A percentile compares a stretch with the other conserved stretches of the same genome.
phyloP scores from a whole-genome alignment of 768 basidiomycete species.

The Tubosaeta sp. region DNA sequence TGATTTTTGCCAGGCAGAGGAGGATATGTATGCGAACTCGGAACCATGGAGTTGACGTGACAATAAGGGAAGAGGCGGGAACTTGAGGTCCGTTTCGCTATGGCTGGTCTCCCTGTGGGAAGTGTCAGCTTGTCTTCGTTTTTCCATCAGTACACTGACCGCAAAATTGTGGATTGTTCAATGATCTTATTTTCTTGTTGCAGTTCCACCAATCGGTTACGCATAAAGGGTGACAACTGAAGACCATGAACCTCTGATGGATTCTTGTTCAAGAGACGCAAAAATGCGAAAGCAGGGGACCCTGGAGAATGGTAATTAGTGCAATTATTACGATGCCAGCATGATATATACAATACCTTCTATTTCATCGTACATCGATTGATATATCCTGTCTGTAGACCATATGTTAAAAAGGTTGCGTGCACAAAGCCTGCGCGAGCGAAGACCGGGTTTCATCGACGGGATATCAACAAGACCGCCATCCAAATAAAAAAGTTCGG shows the following conservation, averaged over 20 bases:
- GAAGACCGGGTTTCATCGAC: conserved; percentile 42
- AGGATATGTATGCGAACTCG: conserved; percentile 56
- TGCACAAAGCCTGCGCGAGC: conserved; percentile 52
- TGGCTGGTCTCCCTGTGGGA: conserved; percentile 18
- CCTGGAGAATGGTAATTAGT: conserved; percentile 32
- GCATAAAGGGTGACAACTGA: conserved; percentile 57
- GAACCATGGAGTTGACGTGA: conserved; percentile 39
- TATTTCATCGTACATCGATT: conserved; percentile 54
- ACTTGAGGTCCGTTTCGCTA: conserved; percentile 16
- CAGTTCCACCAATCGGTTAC: conserved; percentile 46
- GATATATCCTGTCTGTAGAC: conserved; percentile 76
- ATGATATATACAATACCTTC: conserved; percentile 41
- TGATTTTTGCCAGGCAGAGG: conserved; percentile 62
- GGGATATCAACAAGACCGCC: conserved; percentile 71
- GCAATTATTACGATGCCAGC: neutral
- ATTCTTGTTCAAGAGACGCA: conserved; percentile 60
- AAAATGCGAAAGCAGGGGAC: conserved; percentile 66
- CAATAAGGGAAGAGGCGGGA: conserved; percentile 11
- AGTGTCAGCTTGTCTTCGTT: conserved; percentile 5
- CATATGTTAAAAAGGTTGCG: conserved; percentile 84
- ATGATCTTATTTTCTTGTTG: conserved; percentile 39
- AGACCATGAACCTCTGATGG: conserved; percentile 63
- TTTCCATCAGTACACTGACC: conserved; percentile 33
- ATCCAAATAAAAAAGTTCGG: conserved; percentile 71
- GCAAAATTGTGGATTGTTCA: conserved; percentile 41